These are phyloP conservation scores for Hirsutella minnesotensis DNA, from an alignment of 2,329 filamentous ascomycete genomes.

Conservation along the genomic window DNA sequence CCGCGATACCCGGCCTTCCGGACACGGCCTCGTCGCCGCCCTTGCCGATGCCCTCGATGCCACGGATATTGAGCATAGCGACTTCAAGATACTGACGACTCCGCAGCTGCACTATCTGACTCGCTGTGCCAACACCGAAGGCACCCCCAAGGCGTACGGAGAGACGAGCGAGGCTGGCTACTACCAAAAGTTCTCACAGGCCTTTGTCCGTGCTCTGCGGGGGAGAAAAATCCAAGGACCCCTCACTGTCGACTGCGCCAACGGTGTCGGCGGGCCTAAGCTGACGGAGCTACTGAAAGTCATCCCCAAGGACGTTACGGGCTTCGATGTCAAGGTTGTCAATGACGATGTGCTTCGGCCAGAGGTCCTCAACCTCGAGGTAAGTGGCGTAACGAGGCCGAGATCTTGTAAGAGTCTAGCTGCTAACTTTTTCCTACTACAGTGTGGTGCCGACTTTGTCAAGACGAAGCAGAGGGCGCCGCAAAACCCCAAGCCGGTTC, in stretches of 20 bases:
- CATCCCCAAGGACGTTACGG: conserved; percentile 57
- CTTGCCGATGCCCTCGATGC: conserved; percentile 71
- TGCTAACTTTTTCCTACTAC: conserved; percentile 1
- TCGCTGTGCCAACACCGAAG: conserved; percentile 85
- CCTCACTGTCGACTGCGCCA: conserved; percentile 87
- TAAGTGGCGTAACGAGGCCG: conserved; percentile 26
- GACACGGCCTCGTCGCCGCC: conserved; percentile 68
- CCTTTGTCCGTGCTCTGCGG: conserved; percentile 75
- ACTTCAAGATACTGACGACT: conserved; percentile 87
- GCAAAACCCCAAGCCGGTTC: conserved; percentile 63
- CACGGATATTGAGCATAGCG: conserved; percentile 60
- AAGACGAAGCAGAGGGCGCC: conserved; percentile 94
- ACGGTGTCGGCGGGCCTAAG: conserved; percentile 91
- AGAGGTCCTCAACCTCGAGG: conserved; percentile 78
- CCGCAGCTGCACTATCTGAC: conserved; percentile 97
- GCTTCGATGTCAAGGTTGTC: conserved; percentile 71
- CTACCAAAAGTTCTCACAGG: conserved; percentile 80
- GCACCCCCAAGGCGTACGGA: conserved; percentile 78
- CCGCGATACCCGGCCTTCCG: conserved; percentile 86
- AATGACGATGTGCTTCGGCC: conserved; percentile 91
- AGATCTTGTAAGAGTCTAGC: background rate
- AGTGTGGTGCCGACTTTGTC: conserved; percentile 93
- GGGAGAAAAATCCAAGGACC: conserved; percentile 61
- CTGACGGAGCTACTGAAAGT: conserved; percentile 76
- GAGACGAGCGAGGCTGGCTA: conserved; percentile 84